phyloP scores from a whole-genome alignment of 2,329 filamentous ascomycete species.

The Truncatella angustata region DNA sequence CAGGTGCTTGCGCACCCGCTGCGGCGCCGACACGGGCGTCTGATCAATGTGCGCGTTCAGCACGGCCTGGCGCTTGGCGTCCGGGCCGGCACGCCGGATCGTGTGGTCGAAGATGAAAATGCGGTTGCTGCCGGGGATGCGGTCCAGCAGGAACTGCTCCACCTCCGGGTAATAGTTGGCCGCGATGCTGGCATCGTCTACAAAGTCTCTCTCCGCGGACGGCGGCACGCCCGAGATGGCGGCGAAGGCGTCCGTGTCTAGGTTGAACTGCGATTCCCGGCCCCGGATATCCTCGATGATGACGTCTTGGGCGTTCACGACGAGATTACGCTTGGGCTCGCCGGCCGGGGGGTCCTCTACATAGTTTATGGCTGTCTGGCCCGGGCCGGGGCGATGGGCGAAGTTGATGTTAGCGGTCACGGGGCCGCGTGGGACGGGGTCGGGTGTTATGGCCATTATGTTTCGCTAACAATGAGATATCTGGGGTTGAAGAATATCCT shows the following conservation, averaged over 20 bases:
- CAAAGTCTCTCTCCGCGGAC: constrained; percentile 59
- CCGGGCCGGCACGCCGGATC: constrained; percentile 64
- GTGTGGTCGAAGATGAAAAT: constrained; percentile 87
- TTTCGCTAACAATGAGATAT: background rate
- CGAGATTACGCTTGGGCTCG: constrained; percentile 64
- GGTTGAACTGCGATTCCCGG: constrained; percentile 60
- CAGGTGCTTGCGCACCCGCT: constrained; percentile 68
- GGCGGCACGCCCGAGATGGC: constrained; percentile 58
- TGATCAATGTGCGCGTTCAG: constrained; percentile 80
- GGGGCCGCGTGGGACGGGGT: constrained; percentile 53
- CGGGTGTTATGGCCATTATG: constrained; percentile 38
- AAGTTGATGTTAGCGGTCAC: constrained; percentile 65
- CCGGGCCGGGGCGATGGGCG: constrained; percentile 60
- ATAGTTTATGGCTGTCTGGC: constrained; percentile 61
- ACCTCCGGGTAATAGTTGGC: constrained; percentile 82
- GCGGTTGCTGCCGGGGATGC: constrained; percentile 63
- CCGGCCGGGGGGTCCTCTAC: constrained; percentile 63
- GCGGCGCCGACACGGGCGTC: constrained; percentile 61
- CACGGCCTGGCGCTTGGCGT: constrained; percentile 66
- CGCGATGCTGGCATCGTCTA: constrained; percentile 67
- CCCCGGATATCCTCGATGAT: constrained; percentile 72
- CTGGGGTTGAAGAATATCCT: background rate
- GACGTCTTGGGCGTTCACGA: constrained; percentile 47
- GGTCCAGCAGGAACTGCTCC: constrained; percentile 65
- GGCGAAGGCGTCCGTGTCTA: constrained; percentile 76